Conservation (phyloP, 1,139 yeast species). For the Nakaseomyces bracarensis region DNA sequence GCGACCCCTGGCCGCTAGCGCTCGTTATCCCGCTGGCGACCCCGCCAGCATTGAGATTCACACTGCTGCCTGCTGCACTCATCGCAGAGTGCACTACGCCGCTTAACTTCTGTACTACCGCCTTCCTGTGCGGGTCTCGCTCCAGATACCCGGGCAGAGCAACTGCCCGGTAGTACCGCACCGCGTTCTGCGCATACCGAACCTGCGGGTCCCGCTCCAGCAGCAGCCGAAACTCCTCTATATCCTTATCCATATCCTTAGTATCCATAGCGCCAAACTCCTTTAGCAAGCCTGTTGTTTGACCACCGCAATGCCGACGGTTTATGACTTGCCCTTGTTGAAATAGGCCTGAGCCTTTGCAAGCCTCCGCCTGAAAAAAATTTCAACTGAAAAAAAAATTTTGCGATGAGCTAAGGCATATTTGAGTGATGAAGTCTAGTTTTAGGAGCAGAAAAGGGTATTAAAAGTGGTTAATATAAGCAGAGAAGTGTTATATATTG, state of each 20-base stretch:
- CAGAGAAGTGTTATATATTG: no score
- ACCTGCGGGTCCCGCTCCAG: slow-evolving; percentile 13
- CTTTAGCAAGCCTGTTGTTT: no score
- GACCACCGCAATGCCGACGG: no score
- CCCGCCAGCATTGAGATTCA: not conserved
- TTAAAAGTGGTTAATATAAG: no score
- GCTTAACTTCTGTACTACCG: slow-evolving; percentile 4
- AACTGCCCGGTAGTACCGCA: slow-evolving; percentile 7
- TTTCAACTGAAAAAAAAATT: not conserved
- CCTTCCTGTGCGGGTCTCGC: slow-evolving; percentile 9
- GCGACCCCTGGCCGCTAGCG: not conserved
- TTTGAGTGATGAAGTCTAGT: no score
- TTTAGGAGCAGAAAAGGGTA: no score
- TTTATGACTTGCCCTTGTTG: no score
- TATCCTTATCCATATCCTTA: not conserved
- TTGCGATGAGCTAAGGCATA: slow-evolving; percentile 3
- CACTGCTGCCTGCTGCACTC: not conserved
- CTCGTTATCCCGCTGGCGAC: not conserved
- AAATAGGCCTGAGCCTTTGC: no score
- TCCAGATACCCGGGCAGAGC: slow-evolving; percentile 9
- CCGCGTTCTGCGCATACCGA: slow-evolving; percentile 13
- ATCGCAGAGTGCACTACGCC: slow-evolving; percentile 1
- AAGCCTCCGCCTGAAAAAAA: not conserved
- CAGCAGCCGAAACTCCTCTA: slow-evolving; percentile 4
- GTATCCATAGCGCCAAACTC: not conserved